These are phyloP conservation scores for Begonia fuchsioides DNA, from an alignment of 306 rosid species.

Conservation along the genomic window DNA sequence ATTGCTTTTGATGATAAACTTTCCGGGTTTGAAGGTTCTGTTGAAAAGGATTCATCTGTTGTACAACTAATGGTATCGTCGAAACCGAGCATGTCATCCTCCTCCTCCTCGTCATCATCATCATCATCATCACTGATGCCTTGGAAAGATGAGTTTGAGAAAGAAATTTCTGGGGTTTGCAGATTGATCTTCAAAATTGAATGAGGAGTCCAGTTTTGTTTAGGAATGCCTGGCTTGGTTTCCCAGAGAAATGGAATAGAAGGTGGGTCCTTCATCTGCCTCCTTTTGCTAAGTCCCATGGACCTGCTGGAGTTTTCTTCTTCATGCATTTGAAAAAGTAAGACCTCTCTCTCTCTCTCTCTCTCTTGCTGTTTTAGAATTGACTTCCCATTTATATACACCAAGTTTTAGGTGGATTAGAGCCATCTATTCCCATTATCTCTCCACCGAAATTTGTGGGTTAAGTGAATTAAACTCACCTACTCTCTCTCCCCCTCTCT, in stretches of 20 bases:
- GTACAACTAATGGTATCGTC: constrained; percentile 29
- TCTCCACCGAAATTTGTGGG: too few relatives aligned
- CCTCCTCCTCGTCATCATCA: background rate
- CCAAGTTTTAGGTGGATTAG: too few relatives aligned
- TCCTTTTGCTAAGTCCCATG: too few relatives aligned
- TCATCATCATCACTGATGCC: background rate
- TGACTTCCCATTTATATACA: too few relatives aligned
- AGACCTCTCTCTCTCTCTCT: too few relatives aligned
- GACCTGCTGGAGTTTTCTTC: too few relatives aligned
- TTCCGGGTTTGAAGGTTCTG: constrained; percentile 22
- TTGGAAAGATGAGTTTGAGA: background rate
- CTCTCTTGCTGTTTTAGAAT: too few relatives aligned
- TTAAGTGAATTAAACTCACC: too few relatives aligned
- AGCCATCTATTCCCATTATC: too few relatives aligned
- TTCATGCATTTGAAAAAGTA: too few relatives aligned
- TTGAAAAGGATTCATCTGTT: constrained; percentile 16
- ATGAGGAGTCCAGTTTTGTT: constrained; percentile 24
- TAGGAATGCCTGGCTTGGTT: constrained; percentile 27
- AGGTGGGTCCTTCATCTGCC: constrained; percentile 6
- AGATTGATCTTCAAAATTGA: background rate
- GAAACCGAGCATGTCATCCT: background rate
- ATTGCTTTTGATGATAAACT: constrained; percentile 30
- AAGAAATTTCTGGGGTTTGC: constrained; percentile 5
- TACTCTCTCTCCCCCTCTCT: too few relatives aligned
- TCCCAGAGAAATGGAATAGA: constrained; percentile 43